These are phyloP conservation scores for Camelina sativa DNA, from an alignment of 345 rosid genomes.

Conservation along the genomic window DNA sequence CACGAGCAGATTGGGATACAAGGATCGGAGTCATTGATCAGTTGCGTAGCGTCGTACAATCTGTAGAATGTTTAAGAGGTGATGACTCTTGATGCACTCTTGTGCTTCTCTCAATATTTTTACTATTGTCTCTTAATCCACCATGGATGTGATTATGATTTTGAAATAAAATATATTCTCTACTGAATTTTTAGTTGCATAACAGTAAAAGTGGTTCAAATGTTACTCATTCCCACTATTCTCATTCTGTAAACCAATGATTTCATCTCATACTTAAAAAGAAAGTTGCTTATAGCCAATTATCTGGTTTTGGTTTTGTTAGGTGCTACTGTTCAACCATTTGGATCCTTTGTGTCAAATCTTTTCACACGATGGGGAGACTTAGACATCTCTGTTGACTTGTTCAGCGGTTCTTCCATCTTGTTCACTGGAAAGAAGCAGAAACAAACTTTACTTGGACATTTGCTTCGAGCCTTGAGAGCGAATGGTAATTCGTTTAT, in stretches of 20 bases:
- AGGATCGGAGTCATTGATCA: constrained; percentile 59
- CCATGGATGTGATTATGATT: neutral
- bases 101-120: constrained; percentile 16
- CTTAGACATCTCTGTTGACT: constrained; percentile 76
- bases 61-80: constrained; percentile 85
- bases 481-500: constrained; percentile 50
- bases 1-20: constrained; percentile 55
- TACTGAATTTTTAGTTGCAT: constrained; percentile 23
- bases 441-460: constrained; percentile 62
- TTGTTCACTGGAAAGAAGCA: constrained; percentile 73
- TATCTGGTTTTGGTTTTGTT: constrained; percentile 22
- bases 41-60: constrained; percentile 54
- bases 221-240: neutral
- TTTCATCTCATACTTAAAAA: neutral
- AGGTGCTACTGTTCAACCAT: constrained; percentile 93
- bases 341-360: constrained; percentile 88
- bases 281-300: constrained; percentile 3
- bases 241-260: neutral
- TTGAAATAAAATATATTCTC: neutral
- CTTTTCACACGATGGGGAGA: constrained; percentile 84
- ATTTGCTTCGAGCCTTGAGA: constrained; percentile 63
- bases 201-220: constrained; percentile 3
- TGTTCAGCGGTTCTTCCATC: constrained; percentile 57
- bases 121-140: neutral
- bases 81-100: constrained; percentile 28